Conservation (phyloP, 331 rosid genomes). For the Pyracantha coccinea region DNA sequence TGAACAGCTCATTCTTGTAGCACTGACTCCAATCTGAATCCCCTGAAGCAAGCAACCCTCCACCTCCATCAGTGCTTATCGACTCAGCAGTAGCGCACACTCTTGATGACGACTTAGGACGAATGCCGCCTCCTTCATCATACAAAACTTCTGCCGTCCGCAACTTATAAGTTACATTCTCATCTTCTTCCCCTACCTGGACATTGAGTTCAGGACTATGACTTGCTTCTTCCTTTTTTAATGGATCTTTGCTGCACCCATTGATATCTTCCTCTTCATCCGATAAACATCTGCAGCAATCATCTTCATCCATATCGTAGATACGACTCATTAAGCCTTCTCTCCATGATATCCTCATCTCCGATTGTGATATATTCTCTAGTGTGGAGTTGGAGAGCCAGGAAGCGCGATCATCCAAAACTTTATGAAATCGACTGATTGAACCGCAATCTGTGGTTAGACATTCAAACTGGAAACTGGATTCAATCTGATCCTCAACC, state of each 20-base stretch:
- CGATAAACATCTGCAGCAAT: slow-evolving; percentile 74
- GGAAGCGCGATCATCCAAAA: slow-evolving; percentile 40
- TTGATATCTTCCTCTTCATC: slow-evolving; percentile 53
- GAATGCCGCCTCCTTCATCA: slow-evolving; percentile 17
- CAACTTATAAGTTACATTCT: slow-evolving; percentile 15
- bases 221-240: background rate
- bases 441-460: slow-evolving; percentile 42
- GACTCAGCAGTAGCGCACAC: slow-evolving; percentile 47
- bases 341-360: slow-evolving; percentile 72
- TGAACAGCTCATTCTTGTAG: slow-evolving; percentile 49
- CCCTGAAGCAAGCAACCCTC: slow-evolving; percentile 50
- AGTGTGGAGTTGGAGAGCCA: slow-evolving; percentile 45
- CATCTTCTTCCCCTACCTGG: slow-evolving; percentile 10
- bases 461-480: slow-evolving; percentile 73
- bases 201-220: slow-evolving; percentile 21
- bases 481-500: slow-evolving; percentile 38
- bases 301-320: slow-evolving; percentile 57
- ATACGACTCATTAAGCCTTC: slow-evolving; percentile 61
- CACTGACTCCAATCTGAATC: slow-evolving; percentile 63
- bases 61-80: slow-evolving; percentile 59
- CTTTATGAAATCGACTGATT: slow-evolving; percentile 40
- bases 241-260: slow-evolving; percentile 18
- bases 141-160: slow-evolving; percentile 17
- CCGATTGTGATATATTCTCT: slow-evolving; percentile 43
- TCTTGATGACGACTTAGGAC: slow-evolving; percentile 20